These are phyloP conservation scores for Jatropha curcas DNA, from an alignment of 345 rosid species.

Conservation along the genomic window DNA sequence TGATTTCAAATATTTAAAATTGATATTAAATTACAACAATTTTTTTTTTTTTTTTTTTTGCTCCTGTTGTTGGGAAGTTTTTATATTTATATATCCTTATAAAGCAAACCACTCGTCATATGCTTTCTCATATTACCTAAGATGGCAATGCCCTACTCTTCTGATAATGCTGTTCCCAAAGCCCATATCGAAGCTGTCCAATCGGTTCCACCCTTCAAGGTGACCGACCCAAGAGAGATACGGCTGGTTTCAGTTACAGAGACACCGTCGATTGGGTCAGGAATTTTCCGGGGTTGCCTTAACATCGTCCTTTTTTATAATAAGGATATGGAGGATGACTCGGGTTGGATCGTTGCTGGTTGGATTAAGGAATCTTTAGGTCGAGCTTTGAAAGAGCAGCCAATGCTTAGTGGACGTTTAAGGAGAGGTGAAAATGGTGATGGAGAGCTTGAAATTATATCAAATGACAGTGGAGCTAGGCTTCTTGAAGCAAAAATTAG, in stretches of 20 bases:
- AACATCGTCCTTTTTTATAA: slow-evolving; percentile 54
- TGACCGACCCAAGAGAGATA: slow-evolving; percentile 52
- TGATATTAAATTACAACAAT: no score
- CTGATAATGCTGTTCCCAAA: slow-evolving; percentile 2
- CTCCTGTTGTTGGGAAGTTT: no score
- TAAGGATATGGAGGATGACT: slow-evolving; percentile 37
- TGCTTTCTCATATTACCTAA: background rate
- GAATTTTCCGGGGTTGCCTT: slow-evolving; percentile 45
- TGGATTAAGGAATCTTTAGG: slow-evolving; percentile 78
- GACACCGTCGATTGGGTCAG: slow-evolving; percentile 25
- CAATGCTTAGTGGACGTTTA: slow-evolving; percentile 63
- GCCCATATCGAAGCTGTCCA: slow-evolving; percentile 51
- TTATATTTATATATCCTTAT: background rate
- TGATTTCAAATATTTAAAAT: no score
- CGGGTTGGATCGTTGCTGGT: slow-evolving; percentile 65
- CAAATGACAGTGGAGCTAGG: slow-evolving; percentile 73
- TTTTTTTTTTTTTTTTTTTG: no score
- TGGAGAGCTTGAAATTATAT: slow-evolving; percentile 62
- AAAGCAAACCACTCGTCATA: background rate
- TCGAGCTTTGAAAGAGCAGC: slow-evolving; percentile 53
- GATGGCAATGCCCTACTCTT: slow-evolving; percentile 22
- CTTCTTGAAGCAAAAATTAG: slow-evolving; percentile 56
- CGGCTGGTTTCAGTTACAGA: slow-evolving; percentile 39
- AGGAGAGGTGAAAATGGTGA: slow-evolving; percentile 35
- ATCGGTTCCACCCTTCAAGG: slow-evolving; percentile 44